Evolutionary conservation across 306 rosid species (phyloP).

Genomic region (Cucumis melo): DNA sequence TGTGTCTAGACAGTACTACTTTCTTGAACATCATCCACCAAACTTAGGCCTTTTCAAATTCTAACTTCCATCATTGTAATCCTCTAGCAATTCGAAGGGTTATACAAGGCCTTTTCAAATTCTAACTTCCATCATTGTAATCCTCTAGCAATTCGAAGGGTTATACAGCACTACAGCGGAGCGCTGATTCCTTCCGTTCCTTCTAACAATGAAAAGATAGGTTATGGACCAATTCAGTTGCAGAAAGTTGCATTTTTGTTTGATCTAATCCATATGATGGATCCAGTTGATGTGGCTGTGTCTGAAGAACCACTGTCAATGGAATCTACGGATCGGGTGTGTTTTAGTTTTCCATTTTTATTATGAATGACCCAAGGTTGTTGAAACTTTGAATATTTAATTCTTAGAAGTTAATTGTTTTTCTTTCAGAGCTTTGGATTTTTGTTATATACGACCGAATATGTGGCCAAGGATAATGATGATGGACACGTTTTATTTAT

Average conservation of each 20-base stretch:
- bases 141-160: conserved; percentile 66
- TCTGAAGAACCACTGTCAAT: conserved; percentile 65
- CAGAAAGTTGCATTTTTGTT: conserved; percentile 33
- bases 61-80: conserved; percentile 14
- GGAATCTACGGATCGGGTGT: conserved; percentile 80
- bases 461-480: conserved; percentile 25
- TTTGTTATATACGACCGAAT: conserved; percentile 49
- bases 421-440: conserved; percentile 71
- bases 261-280: conserved; percentile 34
- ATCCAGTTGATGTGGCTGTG: conserved; percentile 28
- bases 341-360: conserved; percentile 6
- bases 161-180: conserved; percentile 41
- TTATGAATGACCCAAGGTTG: conserved; percentile 10
- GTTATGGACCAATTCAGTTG: conserved; percentile 57
- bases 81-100: no score
- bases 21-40: conserved; percentile 4
- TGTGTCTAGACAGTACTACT: conserved; percentile 1
- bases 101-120: not conserved
- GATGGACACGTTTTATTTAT: conserved; percentile 36
- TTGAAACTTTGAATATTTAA: not conserved
- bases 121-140: conserved; percentile 12
- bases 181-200: conserved; percentile 53
- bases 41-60: not conserved
- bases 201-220: conserved; percentile 38
- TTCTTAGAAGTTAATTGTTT: conserved; percentile 14